Percentiles rank a stretch among this genome's conserved stretches.
phyloP scores from a whole-genome alignment of 2,329 filamentous ascomycete species.

The Falciphora oryzae region DNA sequence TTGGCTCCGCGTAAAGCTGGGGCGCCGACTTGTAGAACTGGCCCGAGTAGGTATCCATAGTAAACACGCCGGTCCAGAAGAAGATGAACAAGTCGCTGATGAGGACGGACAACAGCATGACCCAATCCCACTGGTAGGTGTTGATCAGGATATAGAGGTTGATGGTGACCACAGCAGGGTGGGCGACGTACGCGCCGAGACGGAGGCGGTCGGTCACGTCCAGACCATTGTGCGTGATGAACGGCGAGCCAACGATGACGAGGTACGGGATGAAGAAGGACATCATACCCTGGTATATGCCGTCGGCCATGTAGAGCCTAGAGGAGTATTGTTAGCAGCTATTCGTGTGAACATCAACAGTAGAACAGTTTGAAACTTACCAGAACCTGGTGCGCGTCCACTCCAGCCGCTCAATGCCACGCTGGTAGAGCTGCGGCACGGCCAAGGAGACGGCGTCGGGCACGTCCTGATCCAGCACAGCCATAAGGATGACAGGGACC shows the following conservation, averaged over 20 bases:
- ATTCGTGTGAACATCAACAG: constrained; percentile 6
- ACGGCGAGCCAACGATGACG: constrained; percentile 63
- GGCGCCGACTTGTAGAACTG: constrained; percentile 69
- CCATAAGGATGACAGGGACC: constrained; percentile 89
- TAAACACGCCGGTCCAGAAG: constrained; percentile 92
- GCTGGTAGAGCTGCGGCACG: constrained; percentile 90
- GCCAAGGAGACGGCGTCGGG: constrained; percentile 89
- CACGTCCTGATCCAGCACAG: constrained; percentile 94
- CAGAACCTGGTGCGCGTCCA: constrained; percentile 97
- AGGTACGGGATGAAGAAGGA: constrained; percentile 91
- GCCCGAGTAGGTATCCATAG: constrained; percentile 40
- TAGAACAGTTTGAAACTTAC: constrained; percentile 46
- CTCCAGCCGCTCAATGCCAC: constrained; percentile 91
- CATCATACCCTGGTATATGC: constrained; percentile 89
- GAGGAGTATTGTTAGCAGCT: neutral
- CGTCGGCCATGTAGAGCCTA: constrained; percentile 91
- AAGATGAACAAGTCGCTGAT: constrained; percentile 86
- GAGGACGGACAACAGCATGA: constrained; percentile 75
- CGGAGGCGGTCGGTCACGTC: constrained; percentile 73
- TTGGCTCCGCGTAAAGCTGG: constrained; percentile 73
- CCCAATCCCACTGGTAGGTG: constrained; percentile 97
- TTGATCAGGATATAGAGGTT: constrained; percentile 95
- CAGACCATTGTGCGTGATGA: constrained; percentile 66
- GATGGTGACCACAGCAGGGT: constrained; percentile 78
- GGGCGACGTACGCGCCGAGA: constrained; percentile 82